Percentiles rank a stretch among this genome's conserved stretches.
Conservation (phyloP, 768 basidiomycete genomes). For the Tephrocybe sp. region DNA sequence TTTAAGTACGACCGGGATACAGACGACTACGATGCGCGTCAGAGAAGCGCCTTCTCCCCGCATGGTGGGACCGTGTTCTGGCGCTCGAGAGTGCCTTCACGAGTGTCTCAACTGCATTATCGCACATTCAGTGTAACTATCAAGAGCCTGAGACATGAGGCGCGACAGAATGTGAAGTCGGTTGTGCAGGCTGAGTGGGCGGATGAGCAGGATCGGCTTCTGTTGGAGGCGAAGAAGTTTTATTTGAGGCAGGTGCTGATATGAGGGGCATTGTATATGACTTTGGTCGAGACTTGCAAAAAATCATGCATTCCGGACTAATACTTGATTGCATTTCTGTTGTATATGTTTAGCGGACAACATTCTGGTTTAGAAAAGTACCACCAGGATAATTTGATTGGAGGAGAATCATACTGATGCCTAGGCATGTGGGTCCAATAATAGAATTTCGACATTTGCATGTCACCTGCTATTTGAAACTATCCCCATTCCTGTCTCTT, state of each 20-base stretch:
- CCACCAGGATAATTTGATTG: too few species aligned
- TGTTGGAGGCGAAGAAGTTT: slow-evolving; percentile 37
- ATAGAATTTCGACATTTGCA: too few species aligned
- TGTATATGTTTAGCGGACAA: too few species aligned
- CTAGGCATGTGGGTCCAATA: too few species aligned
- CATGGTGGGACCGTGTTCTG: slow-evolving; percentile 96
- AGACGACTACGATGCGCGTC: slow-evolving; percentile 81
- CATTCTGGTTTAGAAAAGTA: too few species aligned
- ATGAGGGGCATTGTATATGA: slow-evolving; percentile 6
- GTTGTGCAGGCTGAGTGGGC: slow-evolving; percentile 58
- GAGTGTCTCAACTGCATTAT: slow-evolving; percentile 72
- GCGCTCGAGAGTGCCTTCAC: slow-evolving; percentile 51
- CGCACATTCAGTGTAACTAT: slow-evolving; percentile 66
- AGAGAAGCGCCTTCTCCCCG: slow-evolving; percentile 85
- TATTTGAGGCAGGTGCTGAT: slow-evolving; percentile 33
- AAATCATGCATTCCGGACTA: too few species aligned
- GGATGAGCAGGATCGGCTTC: slow-evolving; percentile 38
- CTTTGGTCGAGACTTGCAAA: too few species aligned
- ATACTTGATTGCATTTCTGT: too few species aligned
- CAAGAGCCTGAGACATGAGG: slow-evolving; percentile 64
- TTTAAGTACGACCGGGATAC: slow-evolving; percentile 92
- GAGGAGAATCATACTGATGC: too few species aligned
- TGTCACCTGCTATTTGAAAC: too few species aligned
- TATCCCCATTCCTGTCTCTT: too few species aligned
- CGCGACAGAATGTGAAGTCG: slow-evolving; percentile 52